Base-by-base conservation (phyloP, 495 filamentous ascomycete species). In the Penicilliopsis zonata region DNA sequence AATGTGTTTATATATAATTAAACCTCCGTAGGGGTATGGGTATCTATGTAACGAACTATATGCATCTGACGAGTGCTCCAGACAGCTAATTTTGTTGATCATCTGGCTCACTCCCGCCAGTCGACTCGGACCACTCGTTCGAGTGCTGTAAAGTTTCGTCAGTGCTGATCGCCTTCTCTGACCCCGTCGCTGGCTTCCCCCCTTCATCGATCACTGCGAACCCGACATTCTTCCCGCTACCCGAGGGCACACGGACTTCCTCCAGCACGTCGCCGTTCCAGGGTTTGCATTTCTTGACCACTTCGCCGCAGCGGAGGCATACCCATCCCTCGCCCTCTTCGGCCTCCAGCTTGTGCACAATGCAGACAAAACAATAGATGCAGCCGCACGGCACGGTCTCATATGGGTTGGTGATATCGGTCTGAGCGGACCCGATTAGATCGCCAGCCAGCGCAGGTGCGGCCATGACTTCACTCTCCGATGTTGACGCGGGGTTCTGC, bases 291-390 rank as follows among this genome's bases (percentile, higher is more conserved):
- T 92, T 80, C 52, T 82, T 90, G 12, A 92, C 72, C 22, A 80
- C 31, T 42, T 82, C 80, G 1, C 86, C 86, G 47, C 90, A 99
- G 14, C 92, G 71, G 15, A 99, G 62, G 59, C 90, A 99, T n/a
- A 70, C 58, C 88, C 88, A 99, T 3, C 87, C 90, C 42, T 96
- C 87, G 5, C 88, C 90, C 43, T 95, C 90, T 55, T 96, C 92
- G 2, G 76, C 74, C 49, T 94, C 90, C 7, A 99, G 57, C 36
- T 82, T 75, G 23, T 83, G 80, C 3, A 88, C 85, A n/a, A 96
- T 54, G 53, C 90, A 99, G n/a, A 92, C 82, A 44, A 88, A 98
- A 53, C 90, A 98, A 57, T 96, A 96, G 27, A 94, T 65, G 52
- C 86, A 93, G 0, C 85, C 83, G 49, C 90, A 98, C 2, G 86